Evolutionary conservation across 2,329 filamentous ascomycete genomes (phyloP).

Genomic region (Aureobasidium pullulans): DNA sequence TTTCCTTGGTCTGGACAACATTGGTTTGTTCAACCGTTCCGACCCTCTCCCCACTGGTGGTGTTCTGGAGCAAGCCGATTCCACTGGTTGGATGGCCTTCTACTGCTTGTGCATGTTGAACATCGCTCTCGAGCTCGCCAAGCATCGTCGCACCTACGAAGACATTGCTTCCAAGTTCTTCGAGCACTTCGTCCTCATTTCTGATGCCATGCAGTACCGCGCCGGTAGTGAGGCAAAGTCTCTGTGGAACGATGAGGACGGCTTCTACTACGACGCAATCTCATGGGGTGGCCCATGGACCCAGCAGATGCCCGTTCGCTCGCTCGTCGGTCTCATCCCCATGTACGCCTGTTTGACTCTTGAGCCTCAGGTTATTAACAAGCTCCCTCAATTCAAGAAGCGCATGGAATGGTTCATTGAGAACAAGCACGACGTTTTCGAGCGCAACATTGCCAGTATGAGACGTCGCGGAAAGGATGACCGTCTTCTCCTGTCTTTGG

Average conservation of each 20-base stretch:
- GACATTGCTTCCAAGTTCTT: slow-evolving; percentile 98
- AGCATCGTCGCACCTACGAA: slow-evolving; percentile 91
- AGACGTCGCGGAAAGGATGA: slow-evolving; percentile 83
- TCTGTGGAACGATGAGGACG: slow-evolving; percentile 92
- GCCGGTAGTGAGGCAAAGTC: slow-evolving; percentile 66
- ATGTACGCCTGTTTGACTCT: slow-evolving; percentile 87
- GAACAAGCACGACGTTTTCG: slow-evolving; percentile 76
- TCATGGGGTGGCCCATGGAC: slow-evolving; percentile 92
- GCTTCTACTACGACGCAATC: slow-evolving; percentile 98
- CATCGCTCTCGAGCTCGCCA: slow-evolving; percentile 88
- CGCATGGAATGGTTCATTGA: slow-evolving; percentile 90
- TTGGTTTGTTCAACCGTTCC: slow-evolving; percentile 93
- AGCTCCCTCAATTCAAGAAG: slow-evolving; percentile 87
- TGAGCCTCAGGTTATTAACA: slow-evolving; percentile 88
- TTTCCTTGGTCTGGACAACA: slow-evolving; percentile 93
- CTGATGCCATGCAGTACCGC: slow-evolving; percentile 83
- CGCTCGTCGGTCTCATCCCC: slow-evolving; percentile 86
- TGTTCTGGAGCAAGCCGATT: slow-evolving; percentile 91
- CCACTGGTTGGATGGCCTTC: slow-evolving; percentile 98
- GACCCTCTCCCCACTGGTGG: slow-evolving; percentile 91
- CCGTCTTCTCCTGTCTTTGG: slow-evolving; percentile 77
- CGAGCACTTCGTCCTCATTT: slow-evolving; percentile 96
- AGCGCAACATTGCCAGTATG: slow-evolving; percentile 92
- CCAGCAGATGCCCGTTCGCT: slow-evolving; percentile 85
- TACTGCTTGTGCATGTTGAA: slow-evolving; percentile 96